Percentiles rank a stretch among this genome's conserved stretches.
These are phyloP conservation scores for Colletotrichum sansevieriae DNA, from an alignment of 2,329 filamentous ascomycete species.

Conservation along the genomic window DNA sequence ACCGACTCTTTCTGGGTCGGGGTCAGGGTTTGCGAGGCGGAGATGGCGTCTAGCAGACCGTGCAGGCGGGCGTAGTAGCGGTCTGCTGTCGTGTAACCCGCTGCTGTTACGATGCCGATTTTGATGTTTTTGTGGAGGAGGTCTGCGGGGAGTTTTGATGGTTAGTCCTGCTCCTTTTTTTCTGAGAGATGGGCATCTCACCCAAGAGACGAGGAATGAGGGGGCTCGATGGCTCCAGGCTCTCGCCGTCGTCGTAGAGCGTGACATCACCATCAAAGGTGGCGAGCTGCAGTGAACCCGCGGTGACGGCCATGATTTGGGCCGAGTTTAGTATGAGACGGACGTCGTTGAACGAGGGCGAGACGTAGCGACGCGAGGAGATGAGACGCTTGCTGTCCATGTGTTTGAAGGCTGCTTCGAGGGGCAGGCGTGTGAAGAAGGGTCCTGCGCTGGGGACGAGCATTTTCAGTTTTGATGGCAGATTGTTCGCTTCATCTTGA, in stretches of 20 bases:
- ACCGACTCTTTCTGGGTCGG: slow-evolving; percentile 80
- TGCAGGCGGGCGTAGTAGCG: slow-evolving; percentile 89
- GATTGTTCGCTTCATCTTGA: slow-evolving; percentile 72
- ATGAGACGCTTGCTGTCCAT: slow-evolving; percentile 91
- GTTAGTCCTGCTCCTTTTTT: slow-evolving; percentile 11
- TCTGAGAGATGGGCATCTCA: slow-evolving; percentile 44
- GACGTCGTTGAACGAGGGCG: slow-evolving; percentile 97
- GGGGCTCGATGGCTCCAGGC: slow-evolving; percentile 79
- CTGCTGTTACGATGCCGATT: slow-evolving; percentile 96
- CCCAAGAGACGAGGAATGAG: slow-evolving; percentile 76
- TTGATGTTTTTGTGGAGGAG: slow-evolving; percentile 83
- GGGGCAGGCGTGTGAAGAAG: slow-evolving; percentile 89
- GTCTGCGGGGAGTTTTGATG: slow-evolving; percentile 53
- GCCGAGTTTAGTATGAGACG: slow-evolving; percentile 94
- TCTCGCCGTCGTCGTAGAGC: slow-evolving; percentile 90
- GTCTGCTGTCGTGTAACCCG: slow-evolving; percentile 89
- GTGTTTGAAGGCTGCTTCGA: slow-evolving; percentile 91
- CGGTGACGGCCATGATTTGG: slow-evolving; percentile 89
- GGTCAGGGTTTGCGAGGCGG: slow-evolving; percentile 69
- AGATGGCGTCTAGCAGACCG: slow-evolving; percentile 86
- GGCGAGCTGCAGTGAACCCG: slow-evolving; percentile 80
- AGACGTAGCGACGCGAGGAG: slow-evolving; percentile 90
- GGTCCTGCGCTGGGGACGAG: slow-evolving; percentile 92
- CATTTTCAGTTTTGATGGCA: slow-evolving; percentile 91
- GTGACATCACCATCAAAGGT: slow-evolving; percentile 99